These are phyloP conservation scores for Sporothrix globosa DNA, from an alignment of 2,329 filamentous ascomycete genomes.

Conservation along the genomic window DNA sequence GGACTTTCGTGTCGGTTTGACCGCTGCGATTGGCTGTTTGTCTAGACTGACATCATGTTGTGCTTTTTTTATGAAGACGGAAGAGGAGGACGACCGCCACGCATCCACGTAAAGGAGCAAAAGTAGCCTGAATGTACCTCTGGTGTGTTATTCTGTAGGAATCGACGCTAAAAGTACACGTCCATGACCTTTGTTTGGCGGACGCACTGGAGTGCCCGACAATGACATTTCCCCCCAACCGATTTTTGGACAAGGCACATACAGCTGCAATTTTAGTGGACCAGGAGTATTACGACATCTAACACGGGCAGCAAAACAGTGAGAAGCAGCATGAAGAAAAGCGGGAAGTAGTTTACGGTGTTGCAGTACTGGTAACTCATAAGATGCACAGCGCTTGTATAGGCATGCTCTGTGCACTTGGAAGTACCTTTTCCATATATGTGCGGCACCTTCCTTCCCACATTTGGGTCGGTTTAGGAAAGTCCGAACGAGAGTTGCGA, in stretches of 20 bases:
- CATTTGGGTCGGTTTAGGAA: constrained; percentile 4
- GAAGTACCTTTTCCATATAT: neutral
- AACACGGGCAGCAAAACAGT: neutral
- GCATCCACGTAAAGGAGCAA: neutral
- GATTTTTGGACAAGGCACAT: no score
- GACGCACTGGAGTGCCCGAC: neutral
- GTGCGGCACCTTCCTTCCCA: neutral
- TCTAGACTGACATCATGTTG: constrained; percentile 29
- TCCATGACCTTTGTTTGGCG: neutral
- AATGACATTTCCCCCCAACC: neutral
- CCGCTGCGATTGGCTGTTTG: constrained; percentile 25
- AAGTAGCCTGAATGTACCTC: neutral
- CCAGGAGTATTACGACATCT: neutral
- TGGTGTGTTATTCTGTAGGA: neutral
- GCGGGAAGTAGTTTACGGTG: neutral
- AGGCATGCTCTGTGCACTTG: neutral
- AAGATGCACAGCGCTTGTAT: neutral
- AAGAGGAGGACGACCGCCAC: neutral
- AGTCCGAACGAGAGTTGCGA: neutral
- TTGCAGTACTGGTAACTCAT: no score
- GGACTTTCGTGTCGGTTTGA: neutral
- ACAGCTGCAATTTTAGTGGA: neutral
- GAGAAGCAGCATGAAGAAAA: neutral
- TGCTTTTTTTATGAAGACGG: constrained; percentile 5
- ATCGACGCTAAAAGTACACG: neutral